Evolutionary conservation across 352 stramenopile genomes (phyloP).

Genomic region (Albugo candida): DNA sequence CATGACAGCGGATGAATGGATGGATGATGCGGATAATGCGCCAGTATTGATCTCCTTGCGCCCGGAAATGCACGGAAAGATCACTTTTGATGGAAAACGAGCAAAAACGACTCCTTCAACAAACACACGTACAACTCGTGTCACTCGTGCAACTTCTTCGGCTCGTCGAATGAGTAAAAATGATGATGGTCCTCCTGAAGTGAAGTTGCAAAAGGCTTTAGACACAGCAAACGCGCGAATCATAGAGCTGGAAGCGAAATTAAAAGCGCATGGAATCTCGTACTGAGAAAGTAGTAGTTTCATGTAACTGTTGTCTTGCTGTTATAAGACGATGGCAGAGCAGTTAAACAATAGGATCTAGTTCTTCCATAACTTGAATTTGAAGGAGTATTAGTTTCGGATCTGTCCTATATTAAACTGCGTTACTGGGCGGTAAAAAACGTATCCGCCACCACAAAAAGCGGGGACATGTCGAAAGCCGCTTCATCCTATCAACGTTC

Average conservation of each 20-base stretch:
- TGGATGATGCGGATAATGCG: slow-evolving; percentile 85
- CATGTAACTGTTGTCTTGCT: slow-evolving; percentile 1
- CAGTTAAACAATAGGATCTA: background rate
- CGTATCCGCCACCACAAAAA: too few species aligned
- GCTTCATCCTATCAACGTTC: too few species aligned
- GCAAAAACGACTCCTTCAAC: slow-evolving; percentile 10
- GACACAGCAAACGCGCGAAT: slow-evolving; percentile 69
- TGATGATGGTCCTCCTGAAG: slow-evolving; percentile 20
- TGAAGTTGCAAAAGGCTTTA: slow-evolving; percentile 55
- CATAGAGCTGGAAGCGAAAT: slow-evolving; percentile 62
- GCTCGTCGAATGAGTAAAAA: slow-evolving; percentile 8
- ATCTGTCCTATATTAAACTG: background rate
- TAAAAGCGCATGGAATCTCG: slow-evolving; percentile 56
- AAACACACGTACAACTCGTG: slow-evolving; percentile 10
- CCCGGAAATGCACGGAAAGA: slow-evolving; percentile 71
- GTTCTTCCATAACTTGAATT: background rate
- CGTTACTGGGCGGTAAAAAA: too few species aligned
- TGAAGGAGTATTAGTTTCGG: slow-evolving; percentile 1
- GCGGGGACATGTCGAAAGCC: too few species aligned
- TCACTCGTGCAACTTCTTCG: slow-evolving; percentile 15
- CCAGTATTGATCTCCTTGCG: slow-evolving; percentile 87
- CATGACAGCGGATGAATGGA: slow-evolving; percentile 92
- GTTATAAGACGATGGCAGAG: background rate
- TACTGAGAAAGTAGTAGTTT: slow-evolving; percentile 21
- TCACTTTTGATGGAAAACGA: slow-evolving; percentile 73